Percentiles rank a stretch among this genome's conserved stretches.
These are phyloP conservation scores for Cyanidiococcus yangmingshanensis DNA, from an alignment of 23 red algal species.

Conservation along the genomic window DNA sequence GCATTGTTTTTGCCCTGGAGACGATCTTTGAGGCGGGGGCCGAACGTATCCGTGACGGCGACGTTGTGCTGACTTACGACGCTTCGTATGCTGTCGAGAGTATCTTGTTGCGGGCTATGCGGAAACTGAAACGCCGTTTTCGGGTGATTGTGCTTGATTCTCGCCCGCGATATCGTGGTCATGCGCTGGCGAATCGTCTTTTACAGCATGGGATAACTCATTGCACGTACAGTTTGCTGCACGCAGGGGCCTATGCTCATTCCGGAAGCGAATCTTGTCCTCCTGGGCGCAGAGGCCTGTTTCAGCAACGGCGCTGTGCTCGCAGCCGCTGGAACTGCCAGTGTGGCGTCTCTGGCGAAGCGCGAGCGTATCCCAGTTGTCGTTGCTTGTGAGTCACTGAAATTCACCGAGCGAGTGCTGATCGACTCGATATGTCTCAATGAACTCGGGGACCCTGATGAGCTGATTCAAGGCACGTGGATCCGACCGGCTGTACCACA, in stretches of 20 bases:
- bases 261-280: constrained; percentile 13
- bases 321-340: constrained; percentile 25
- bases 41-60: constrained; percentile 24
- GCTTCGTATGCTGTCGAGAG: constrained; percentile 13
- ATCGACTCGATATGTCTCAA: constrained; percentile 38
- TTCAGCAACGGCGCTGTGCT: constrained; percentile 36
- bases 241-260: constrained; percentile 18
- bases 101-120: constrained; percentile 1
- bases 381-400: constrained; percentile 33
- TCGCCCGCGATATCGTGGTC: constrained; percentile 15
- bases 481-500: background rate
- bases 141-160: constrained; percentile 36
- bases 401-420: constrained; percentile 31
- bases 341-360: constrained; percentile 31
- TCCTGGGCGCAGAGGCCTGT: constrained; percentile 31
- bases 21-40: constrained; percentile 28
- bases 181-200: constrained; percentile 11
- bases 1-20: background rate
- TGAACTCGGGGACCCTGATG: constrained; percentile 30
- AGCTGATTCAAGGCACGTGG: constrained; percentile 4
- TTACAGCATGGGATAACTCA: background rate
- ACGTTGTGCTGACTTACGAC: constrained; percentile 26
- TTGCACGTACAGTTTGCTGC: constrained; percentile 23
- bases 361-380: constrained; percentile 26
- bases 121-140: background rate